Conservation (phyloP, 2,329 filamentous ascomycete species). For the Tolypocladium ophioglossoides region DNA sequence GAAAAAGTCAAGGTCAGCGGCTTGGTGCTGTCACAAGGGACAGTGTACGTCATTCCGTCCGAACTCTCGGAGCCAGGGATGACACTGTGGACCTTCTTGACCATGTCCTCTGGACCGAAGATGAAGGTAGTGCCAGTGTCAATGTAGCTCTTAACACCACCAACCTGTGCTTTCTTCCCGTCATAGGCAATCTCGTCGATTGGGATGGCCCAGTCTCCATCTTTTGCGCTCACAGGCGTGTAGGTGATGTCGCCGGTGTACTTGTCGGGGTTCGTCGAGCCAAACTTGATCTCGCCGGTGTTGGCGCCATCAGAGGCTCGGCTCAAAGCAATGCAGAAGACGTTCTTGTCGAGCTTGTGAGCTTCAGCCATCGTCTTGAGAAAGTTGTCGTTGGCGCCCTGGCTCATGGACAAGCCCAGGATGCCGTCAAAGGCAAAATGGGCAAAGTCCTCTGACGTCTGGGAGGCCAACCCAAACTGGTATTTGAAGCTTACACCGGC, state of each 20-base stretch:
- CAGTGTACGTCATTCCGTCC: constrained; percentile 52
- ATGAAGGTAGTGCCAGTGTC: constrained; percentile 79
- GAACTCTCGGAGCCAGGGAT: constrained; percentile 51
- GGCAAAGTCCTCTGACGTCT: constrained; percentile 63
- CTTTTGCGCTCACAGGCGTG: constrained; percentile 36
- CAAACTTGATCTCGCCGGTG: constrained; percentile 70
- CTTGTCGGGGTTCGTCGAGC: constrained; percentile 54
- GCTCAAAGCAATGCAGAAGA: constrained; percentile 63
- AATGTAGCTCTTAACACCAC: constrained; percentile 54
- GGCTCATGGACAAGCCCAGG: constrained; percentile 60
- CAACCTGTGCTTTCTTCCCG: constrained; percentile 46
- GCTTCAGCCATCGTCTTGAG: constrained; percentile 49
- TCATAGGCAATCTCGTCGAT: constrained; percentile 56
- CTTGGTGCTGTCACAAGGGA: constrained; percentile 60
- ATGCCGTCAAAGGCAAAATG: constrained; percentile 84
- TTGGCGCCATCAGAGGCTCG: constrained; percentile 54
- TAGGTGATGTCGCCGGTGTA: constrained; percentile 62
- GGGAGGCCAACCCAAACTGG: constrained; percentile 61
- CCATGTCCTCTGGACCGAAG: constrained; percentile 58
- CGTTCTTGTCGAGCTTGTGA: constrained; percentile 47
- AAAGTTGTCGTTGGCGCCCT: constrained; percentile 52
- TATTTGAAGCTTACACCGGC: constrained; percentile 54
- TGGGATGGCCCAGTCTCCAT: constrained; percentile 62
- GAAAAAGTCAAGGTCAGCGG: constrained; percentile 58
- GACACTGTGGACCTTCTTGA: constrained; percentile 53